Evolutionary conservation across 768 basidiomycete genomes (phyloP).

Genomic region (Pleurotus pulmonarius): DNA sequence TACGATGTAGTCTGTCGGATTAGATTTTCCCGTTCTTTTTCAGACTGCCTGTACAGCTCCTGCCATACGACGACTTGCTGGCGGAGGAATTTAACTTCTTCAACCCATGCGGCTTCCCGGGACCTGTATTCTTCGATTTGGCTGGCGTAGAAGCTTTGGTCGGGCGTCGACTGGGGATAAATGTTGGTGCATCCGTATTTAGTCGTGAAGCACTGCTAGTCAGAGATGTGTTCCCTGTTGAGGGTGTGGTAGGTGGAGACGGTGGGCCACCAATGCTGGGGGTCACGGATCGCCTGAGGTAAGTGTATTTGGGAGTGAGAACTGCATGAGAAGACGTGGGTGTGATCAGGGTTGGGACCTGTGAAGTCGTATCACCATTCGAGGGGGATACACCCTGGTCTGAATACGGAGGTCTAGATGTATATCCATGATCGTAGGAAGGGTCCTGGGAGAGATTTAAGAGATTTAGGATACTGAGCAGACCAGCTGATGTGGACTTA

Average conservation of each 20-base stretch:
- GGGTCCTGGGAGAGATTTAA: constrained; percentile 5
- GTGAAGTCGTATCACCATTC: constrained; percentile 43
- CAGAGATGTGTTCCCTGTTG: constrained; percentile 38
- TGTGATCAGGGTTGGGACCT: constrained; percentile 56
- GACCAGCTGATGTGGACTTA: constrained; percentile 29
- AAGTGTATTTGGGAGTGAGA: constrained; percentile 35
- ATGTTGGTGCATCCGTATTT: constrained; percentile 61
- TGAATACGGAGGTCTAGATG: constrained; percentile 42
- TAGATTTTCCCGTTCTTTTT: too few relatives aligned
- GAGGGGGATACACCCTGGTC: constrained; percentile 69
- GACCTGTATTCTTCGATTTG: too few relatives aligned
- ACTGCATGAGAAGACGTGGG: constrained; percentile 31
- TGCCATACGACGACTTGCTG: too few relatives aligned
- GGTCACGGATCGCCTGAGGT: constrained; percentile 40
- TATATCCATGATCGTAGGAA: constrained; percentile 7
- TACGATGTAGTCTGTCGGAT: too few relatives aligned
- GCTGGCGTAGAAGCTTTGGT: constrained; percentile 34
- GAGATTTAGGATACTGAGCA: not conserved
- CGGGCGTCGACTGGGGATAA: constrained; percentile 53
- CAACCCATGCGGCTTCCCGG: too few relatives aligned
- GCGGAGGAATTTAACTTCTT: too few relatives aligned
- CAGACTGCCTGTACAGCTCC: too few relatives aligned
- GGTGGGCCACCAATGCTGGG: constrained; percentile 46
- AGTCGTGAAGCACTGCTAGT: constrained; percentile 33
- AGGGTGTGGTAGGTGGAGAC: constrained; percentile 68